Percentiles rank a stretch among this genome's conserved stretches.
phyloP scores from a whole-genome alignment of 768 basidiomycete species.

The Multifurca ochricompacta region DNA sequence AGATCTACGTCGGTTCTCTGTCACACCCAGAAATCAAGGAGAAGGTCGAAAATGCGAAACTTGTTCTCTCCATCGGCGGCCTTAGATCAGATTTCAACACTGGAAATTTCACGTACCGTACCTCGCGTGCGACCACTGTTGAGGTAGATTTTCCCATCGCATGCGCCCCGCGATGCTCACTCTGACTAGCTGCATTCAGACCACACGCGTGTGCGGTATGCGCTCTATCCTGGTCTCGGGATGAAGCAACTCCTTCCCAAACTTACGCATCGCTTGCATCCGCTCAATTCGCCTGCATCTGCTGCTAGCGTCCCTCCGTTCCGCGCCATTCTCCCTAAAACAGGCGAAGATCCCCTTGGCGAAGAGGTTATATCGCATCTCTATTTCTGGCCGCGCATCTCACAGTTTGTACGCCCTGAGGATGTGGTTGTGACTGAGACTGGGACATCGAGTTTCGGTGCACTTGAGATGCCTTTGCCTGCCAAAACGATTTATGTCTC shows the following conservation, averaged over 20 bases:
- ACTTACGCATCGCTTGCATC: conserved; percentile 47
- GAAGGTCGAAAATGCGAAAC: conserved; percentile 64
- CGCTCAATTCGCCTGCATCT: conserved; percentile 33
- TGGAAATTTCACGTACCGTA: conserved; percentile 75
- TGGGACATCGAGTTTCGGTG: conserved; percentile 80
- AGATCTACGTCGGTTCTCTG: conserved; percentile 75
- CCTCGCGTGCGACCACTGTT: conserved; percentile 48
- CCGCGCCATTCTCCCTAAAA: conserved; percentile 30
- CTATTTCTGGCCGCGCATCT: conserved; percentile 79
- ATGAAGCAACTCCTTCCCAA: conserved; percentile 75
- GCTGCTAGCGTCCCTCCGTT: conserved; percentile 40
- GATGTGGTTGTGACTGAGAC: conserved; percentile 88
- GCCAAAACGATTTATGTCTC: conserved; percentile 54
- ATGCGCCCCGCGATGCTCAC: background rate
- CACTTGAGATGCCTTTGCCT: conserved; percentile 74
- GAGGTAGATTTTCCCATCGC: conserved; percentile 39
- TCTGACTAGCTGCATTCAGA: conserved; percentile 64
- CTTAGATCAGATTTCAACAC: conserved; percentile 82
- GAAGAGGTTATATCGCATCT: conserved; percentile 57
- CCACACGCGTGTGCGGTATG: conserved; percentile 58
- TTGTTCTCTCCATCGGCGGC: conserved; percentile 66
- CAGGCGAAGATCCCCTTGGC: conserved; percentile 34
- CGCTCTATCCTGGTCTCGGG: conserved; percentile 54
- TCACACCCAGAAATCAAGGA: conserved; percentile 59
- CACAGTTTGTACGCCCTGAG: conserved; percentile 57